A percentile compares a stretch with the other conserved stretches of the same genome.
phyloP scores from a whole-genome alignment of 352 stramenopile genomes.

The Pythium periplocum region DNA sequence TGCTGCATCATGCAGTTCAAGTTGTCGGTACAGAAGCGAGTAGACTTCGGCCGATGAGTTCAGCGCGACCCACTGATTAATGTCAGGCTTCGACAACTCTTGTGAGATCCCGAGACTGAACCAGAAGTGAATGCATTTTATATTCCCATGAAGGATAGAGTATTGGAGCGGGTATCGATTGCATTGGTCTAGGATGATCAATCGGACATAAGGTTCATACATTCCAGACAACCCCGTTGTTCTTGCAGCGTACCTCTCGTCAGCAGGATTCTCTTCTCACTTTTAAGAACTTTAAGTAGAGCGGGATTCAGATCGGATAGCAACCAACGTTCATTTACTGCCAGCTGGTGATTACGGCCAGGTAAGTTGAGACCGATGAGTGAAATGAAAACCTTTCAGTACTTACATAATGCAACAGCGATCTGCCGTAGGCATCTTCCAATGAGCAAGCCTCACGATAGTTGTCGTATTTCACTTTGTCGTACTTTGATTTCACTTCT shows the following conservation, averaged over 20 bases:
- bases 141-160: conserved; percentile 13
- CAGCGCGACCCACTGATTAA: too few relatives aligned
- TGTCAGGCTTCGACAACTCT: too few relatives aligned
- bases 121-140: too few relatives aligned
- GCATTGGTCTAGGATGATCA: conserved; percentile 24
- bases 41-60: too few relatives aligned
- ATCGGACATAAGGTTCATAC: too few relatives aligned
- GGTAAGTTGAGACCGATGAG: neutral
- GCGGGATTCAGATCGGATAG: conserved; percentile 12
- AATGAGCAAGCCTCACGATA: conserved; percentile 26
- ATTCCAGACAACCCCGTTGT: too few relatives aligned
- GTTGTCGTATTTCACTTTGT: conserved; percentile 19
- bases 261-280: conserved; percentile 17
- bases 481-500: conserved; percentile 26
- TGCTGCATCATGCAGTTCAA: too few relatives aligned
- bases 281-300: conserved; percentile 23
- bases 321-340: neutral
- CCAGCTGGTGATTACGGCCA: neutral
- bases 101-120: too few relatives aligned
- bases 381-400: neutral
- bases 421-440: conserved; percentile 31
- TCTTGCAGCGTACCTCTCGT: conserved; percentile 19
- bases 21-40: too few relatives aligned
- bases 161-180: conserved; percentile 45
- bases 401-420: conserved; percentile 59